Conservation (phyloP, 2,329 filamentous ascomycete genomes). For the Neofusicoccum kwambonambiense region DNA sequence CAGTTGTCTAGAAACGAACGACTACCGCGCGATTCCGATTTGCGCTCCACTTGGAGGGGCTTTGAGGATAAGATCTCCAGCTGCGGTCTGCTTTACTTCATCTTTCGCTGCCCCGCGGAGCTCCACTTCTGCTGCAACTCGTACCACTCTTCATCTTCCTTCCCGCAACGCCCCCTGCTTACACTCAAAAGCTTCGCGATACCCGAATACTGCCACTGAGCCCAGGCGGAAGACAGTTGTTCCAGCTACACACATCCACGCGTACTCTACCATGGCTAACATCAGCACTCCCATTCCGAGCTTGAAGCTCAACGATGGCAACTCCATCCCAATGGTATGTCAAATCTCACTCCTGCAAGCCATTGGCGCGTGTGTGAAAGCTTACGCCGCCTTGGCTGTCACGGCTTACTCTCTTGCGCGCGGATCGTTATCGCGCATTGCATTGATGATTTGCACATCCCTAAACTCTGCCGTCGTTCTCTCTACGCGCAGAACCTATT, state of each 20-base stretch:
- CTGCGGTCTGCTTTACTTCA: background rate
- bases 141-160: background rate
- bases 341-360: background rate
- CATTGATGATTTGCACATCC: background rate
- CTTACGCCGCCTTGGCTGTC: background rate
- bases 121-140: background rate
- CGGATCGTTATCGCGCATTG: too few species aligned
- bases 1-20: background rate
- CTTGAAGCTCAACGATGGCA: slow-evolving; percentile 72
- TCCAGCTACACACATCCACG: background rate
- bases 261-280: slow-evolving; percentile 37
- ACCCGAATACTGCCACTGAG: background rate
- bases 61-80: background rate
- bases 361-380: background rate
- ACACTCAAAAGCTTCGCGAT: background rate
- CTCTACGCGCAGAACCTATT: background rate
- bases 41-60: background rate
- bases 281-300: slow-evolving; percentile 52
- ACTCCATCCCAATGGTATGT: slow-evolving; percentile 65
- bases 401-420: background rate
- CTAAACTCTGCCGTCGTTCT: background rate
- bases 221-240: background rate
- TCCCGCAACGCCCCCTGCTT: background rate
- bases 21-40: too few species aligned
- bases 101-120: background rate